phyloP scores from a whole-genome alignment of 768 basidiomycete species.

The Lentinula aciculospora region DNA sequence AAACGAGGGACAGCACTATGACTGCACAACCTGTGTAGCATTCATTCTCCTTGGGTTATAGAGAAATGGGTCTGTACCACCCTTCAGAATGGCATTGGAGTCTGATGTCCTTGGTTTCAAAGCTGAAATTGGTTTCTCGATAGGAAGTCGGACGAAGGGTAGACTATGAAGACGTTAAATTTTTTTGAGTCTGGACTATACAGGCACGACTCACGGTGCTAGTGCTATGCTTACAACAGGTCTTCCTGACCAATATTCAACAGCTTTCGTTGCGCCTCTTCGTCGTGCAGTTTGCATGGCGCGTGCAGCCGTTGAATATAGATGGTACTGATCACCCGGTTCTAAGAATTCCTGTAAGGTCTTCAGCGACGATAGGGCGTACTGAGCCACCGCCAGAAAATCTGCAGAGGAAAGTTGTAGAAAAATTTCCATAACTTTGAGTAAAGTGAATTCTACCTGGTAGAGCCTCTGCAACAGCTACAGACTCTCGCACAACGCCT shows the following conservation, averaged over 20 bases:
- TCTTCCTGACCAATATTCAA: conserved; percentile 86
- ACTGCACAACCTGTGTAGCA: conserved; percentile 46
- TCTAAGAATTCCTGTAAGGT: conserved; percentile 63
- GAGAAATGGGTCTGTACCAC: conserved; percentile 75
- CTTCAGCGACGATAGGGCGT: conserved; percentile 84
- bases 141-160: conserved; percentile 61
- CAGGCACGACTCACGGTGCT: conserved; percentile 50
- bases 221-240: conserved; percentile 78
- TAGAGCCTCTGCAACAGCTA: conserved; percentile 85
- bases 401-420: conserved; percentile 40
- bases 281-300: conserved; percentile 71
- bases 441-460: conserved; percentile 55
- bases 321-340: conserved; percentile 72
- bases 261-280: conserved; percentile 61
- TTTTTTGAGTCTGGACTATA: background rate
- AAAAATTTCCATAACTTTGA: background rate
- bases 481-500: conserved; percentile 88
- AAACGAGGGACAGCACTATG: background rate
- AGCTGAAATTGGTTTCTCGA: conserved; percentile 64
- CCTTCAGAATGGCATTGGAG: conserved; percentile 45
- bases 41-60: conserved; percentile 80
- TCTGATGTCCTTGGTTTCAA: conserved; percentile 36
- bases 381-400: conserved; percentile 78
- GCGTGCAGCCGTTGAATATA: conserved; percentile 66
- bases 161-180: conserved; percentile 38